Base-by-base conservation (phyloP, 1,284 basidiomycete genomes). In the Irpex rosettiformis region DNA sequence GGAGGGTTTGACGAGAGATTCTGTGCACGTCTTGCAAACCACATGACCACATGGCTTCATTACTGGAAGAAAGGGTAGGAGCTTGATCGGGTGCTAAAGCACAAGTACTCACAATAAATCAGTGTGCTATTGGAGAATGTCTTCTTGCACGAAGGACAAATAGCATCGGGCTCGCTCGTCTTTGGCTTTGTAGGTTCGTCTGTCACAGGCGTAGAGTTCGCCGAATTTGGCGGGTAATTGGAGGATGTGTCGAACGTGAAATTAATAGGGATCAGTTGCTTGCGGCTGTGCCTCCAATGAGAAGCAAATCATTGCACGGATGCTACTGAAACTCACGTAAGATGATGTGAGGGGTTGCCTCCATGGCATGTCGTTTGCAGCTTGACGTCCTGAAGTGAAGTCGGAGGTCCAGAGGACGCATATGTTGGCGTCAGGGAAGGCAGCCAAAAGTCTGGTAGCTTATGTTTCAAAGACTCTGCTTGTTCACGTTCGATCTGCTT, bases 371-470 rank as follows among this genome's bases (percentile, higher is more conserved):
- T 84, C 5, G 93, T 93, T 70, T 93, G 89, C 42, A 94, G 75
- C 73, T 94, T 94, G 54, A 93, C 83, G 66, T 93, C 89, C 64
- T 84, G 82, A 33, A 94, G 73, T 4, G 76, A 88, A 63, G 68
- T 82, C 60, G 78, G 91, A 7, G 83, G 85, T 0, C 87, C 86
- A 27, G 65, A 77, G 4, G 82, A 82, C 0, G 83, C 74, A 66
- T 89, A 88, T 1, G 89, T 91, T 0, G 95, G 94, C 0, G 94
- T 93, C 33, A 96, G 75, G 0, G 86, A 92, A 18, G 91, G 94
- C 48, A 97, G 79, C 95, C 95, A 98, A 70, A 96, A 98, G 65
- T 96, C 93, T 0, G 95, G 94, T 5, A 98, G 80, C 71, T 96
- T 96, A 58, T 85, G 82, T 60, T 89, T 90, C 55, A 96, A 76